phyloP scores from a whole-genome alignment of 179 eudicot species.

The Silene vulgaris region DNA sequence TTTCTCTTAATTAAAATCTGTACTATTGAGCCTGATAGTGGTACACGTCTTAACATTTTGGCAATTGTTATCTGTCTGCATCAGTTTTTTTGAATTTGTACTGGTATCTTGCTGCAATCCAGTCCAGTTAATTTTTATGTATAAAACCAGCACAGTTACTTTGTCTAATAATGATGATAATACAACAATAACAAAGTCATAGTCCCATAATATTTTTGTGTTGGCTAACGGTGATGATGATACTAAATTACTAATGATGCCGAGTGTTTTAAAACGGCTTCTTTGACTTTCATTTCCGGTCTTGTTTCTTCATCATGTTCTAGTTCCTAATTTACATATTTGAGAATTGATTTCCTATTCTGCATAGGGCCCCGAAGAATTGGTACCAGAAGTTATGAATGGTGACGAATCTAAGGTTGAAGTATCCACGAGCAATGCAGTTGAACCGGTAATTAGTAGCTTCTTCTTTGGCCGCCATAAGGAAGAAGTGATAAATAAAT shows the following conservation, averaged over 20 bases:
- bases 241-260: neutral
- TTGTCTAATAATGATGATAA: neutral
- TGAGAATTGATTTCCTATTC: conserved; percentile 18
- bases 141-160: neutral
- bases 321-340: neutral
- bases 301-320: conserved; percentile 7
- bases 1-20: neutral
- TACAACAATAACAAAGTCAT: neutral
- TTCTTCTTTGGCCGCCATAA: neutral
- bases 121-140: neutral
- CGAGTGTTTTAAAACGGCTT: neutral
- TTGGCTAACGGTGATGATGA: neutral
- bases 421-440: conserved; percentile 32
- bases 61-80: neutral
- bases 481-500: neutral
- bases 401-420: conserved; percentile 29
- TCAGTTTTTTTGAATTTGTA: neutral
- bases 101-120: neutral
- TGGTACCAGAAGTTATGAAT: conserved; percentile 35
- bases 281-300: neutral
- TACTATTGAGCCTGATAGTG: conserved; percentile 10
- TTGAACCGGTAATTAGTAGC: conserved; percentile 34
- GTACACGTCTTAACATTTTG: too few relatives aligned
- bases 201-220: neutral
- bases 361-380: conserved; percentile 48